Conservation (phyloP, 208 protist genomes). For the Trypanosoma mega region DNA sequence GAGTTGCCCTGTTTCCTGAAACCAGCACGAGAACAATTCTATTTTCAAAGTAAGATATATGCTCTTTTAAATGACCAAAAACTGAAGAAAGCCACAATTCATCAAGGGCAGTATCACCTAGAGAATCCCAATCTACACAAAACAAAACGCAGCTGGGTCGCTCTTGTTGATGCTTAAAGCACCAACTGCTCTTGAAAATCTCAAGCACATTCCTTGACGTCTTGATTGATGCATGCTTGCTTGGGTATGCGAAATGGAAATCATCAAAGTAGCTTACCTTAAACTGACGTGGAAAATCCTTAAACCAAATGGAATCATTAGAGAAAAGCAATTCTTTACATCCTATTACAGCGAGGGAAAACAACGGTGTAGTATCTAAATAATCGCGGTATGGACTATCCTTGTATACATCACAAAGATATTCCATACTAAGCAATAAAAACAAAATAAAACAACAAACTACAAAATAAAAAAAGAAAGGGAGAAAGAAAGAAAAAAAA, state of each 20-base stretch:
- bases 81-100: conserved; percentile 15
- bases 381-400: conserved; percentile 43
- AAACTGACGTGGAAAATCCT: too few species aligned
- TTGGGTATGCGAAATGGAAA: too few species aligned
- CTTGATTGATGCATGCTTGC: too few species aligned
- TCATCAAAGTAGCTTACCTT: too few species aligned
- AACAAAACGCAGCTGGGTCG: conserved; percentile 35
- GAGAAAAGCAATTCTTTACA: too few species aligned
- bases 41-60: conserved; percentile 7
- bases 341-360: too few species aligned
- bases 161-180: conserved; percentile 28
- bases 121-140: conserved; percentile 23
- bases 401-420: conserved; percentile 36
- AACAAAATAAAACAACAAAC: background rate
- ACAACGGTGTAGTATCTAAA: conserved; percentile 30
- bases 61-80: conserved; percentile 22
- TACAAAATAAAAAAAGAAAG: conserved; percentile 3
- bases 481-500: conserved; percentile 4
- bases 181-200: conserved; percentile 45
- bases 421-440: conserved; percentile 57
- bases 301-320: too few species aligned
- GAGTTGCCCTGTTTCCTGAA: conserved; percentile 9
- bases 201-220: too few species aligned
- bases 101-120: conserved; percentile 14
- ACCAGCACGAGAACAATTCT: conserved; percentile 22